These are phyloP conservation scores for Lactarius pseudohatsudake DNA, from an alignment of 768 basidiomycete species.

Conservation along the genomic window DNA sequence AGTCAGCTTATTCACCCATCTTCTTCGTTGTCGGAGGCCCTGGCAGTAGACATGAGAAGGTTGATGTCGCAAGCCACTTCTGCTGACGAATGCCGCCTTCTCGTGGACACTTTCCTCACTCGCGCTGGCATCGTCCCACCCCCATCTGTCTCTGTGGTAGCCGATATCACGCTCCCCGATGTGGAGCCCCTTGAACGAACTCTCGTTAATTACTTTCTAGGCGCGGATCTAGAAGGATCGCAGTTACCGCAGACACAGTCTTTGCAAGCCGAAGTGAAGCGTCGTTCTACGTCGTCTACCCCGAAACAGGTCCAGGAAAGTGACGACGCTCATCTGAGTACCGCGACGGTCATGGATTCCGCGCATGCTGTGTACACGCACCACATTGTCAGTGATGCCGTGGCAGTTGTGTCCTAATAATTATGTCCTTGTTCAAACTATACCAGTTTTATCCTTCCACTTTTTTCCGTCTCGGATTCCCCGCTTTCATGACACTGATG, in stretches of 20 bases:
- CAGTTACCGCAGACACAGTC: background rate
- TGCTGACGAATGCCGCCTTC: conserved; percentile 80
- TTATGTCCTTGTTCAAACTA: conserved; percentile 10
- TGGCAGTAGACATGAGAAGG: conserved; percentile 65
- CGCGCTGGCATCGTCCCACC: conserved; percentile 17
- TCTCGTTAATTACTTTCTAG: conserved; percentile 22
- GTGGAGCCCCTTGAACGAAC: conserved; percentile 17
- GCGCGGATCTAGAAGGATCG: conserved; percentile 13
- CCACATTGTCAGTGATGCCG: conserved; percentile 5
- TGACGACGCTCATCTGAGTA: conserved; percentile 1
- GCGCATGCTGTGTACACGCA: conserved; percentile 14
- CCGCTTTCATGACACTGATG: background rate
- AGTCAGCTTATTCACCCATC: conserved; percentile 31
- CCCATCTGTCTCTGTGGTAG: conserved; percentile 34
- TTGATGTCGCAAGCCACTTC: conserved; percentile 67
- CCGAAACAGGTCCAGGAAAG: conserved; percentile 1
- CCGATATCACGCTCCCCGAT: conserved; percentile 26
- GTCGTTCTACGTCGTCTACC: background rate
- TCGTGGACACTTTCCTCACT: conserved; percentile 79
- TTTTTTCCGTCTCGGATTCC: background rate
- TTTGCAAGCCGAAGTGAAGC: background rate
- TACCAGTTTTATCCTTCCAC: conserved; percentile 9
- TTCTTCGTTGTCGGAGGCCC: conserved; percentile 42
- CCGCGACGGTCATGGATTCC: conserved; percentile 4
- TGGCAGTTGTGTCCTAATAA: conserved; percentile 20